Evolutionary conservation across 2,329 filamentous ascomycete species (phyloP).

Genomic region (Diaporthe caulivora): DNA sequence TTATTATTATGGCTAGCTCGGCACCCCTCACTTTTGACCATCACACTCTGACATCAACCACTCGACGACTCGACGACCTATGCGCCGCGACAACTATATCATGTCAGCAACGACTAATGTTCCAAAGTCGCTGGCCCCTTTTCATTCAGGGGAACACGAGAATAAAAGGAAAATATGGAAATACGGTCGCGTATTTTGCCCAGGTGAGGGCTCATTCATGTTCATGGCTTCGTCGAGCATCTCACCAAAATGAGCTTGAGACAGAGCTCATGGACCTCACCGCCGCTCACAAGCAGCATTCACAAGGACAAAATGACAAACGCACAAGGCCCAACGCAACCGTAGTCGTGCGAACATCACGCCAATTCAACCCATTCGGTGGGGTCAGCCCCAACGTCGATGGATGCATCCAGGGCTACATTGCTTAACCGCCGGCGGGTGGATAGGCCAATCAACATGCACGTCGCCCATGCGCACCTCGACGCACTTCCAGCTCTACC

Average conservation of each 20-base stretch:
- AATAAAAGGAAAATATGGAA: no score
- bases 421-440: constrained; percentile 37
- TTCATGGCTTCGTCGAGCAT: neutral
- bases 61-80: neutral
- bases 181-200: no score
- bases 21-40: neutral
- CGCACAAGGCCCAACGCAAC: constrained; percentile 6
- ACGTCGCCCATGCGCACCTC: constrained; percentile 23
- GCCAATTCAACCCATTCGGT: neutral
- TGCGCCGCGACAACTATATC: neutral
- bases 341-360: neutral
- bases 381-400: constrained; percentile 19
- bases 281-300: neutral
- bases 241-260: neutral
- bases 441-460: constrained; percentile 34
- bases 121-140: no score
- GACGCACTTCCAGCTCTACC: constrained; percentile 30
- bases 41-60: neutral
- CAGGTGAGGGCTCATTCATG: neutral
- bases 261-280: neutral
- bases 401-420: constrained; percentile 25
- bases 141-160: no score
- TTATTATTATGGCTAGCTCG: neutral
- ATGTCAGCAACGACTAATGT: neutral
- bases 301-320: neutral